These are phyloP conservation scores for Nemania serpens DNA, from an alignment of 2,329 filamentous ascomycete species.

Conservation along the genomic window DNA sequence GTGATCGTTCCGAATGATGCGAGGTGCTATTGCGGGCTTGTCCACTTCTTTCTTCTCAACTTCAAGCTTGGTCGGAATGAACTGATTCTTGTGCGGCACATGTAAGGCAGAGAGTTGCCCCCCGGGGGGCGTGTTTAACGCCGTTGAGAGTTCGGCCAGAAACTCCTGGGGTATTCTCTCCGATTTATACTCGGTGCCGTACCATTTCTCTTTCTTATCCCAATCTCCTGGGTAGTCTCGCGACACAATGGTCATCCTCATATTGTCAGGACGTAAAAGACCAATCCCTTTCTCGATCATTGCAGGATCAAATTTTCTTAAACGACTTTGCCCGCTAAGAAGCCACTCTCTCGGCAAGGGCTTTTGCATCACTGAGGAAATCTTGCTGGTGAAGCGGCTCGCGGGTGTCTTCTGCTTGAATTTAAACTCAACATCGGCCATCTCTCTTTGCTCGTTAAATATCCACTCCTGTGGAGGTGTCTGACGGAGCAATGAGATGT, in stretches of 20 bases:
- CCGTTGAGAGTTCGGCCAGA: conserved; percentile 69
- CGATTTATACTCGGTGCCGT: conserved; percentile 89
- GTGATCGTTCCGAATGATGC: conserved; percentile 82
- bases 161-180: conserved; percentile 80
- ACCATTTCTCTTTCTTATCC: conserved; percentile 94
- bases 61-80: conserved; percentile 89
- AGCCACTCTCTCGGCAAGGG: conserved; percentile 85
- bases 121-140: conserved; percentile 60
- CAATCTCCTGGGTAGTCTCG: conserved; percentile 83
- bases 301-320: conserved; percentile 80
- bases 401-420: conserved; percentile 93
- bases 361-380: conserved; percentile 89
- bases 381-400: conserved; percentile 83
- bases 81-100: conserved; percentile 91
- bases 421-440: conserved; percentile 92
- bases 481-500: conserved; percentile 84
- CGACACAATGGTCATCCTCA: conserved; percentile 81
- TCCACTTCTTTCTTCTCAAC: conserved; percentile 93
- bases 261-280: conserved; percentile 83
- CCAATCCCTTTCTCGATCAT: conserved; percentile 75
- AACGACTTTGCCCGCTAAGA: conserved; percentile 75
- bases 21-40: conserved; percentile 73
- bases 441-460: conserved; percentile 85
- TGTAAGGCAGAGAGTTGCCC: conserved; percentile 74
- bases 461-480: conserved; percentile 88